phyloP scores from a whole-genome alignment of 805 yeast genomes.

The Cyberlindnera maclurae region DNA sequence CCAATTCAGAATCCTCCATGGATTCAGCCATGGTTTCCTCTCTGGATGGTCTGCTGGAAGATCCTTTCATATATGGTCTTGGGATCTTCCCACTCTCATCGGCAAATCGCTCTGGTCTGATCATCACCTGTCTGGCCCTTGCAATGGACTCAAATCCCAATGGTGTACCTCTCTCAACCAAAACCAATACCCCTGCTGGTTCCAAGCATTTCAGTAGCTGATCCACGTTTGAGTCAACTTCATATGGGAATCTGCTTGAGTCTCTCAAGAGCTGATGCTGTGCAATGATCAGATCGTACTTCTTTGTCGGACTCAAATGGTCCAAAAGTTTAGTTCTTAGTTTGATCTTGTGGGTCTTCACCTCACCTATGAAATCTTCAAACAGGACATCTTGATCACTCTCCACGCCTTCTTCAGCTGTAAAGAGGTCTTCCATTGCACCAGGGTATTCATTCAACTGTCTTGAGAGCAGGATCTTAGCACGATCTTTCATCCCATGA shows the following conservation, averaged over 20 bases:
- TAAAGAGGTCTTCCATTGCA: conserved; percentile 16
- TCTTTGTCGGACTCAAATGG: conserved; percentile 36
- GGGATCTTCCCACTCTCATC: conserved; percentile 58
- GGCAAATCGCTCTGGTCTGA: conserved; percentile 71
- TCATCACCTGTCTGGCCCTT: conserved; percentile 80
- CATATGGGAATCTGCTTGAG: conserved; percentile 55
- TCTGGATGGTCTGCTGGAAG: conserved; percentile 25
- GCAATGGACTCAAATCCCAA: conserved; percentile 84
- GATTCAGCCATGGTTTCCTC: conserved; percentile 21
- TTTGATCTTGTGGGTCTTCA: conserved; percentile 49
- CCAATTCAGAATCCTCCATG: conserved; percentile 16
- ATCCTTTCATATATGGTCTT: conserved; percentile 55
- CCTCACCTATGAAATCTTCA: conserved; percentile 40
- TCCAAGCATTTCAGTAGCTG: conserved; percentile 51
- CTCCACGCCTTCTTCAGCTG: conserved; percentile 16
- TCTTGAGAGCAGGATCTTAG: conserved; percentile 67
- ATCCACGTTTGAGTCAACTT: conserved; percentile 63
- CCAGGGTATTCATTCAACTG: conserved; percentile 46
- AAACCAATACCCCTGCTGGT: conserved; percentile 73
- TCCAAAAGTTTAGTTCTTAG: conserved; percentile 50
- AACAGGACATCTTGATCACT: conserved; percentile 20
- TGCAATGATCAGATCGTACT: conserved; percentile 78
- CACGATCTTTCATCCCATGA: conserved; percentile 71
- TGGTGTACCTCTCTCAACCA: conserved; percentile 87
- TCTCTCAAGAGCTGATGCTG: conserved; percentile 68